phyloP scores from a whole-genome alignment of 2,329 filamentous ascomycete genomes.

The Lachnellula occidentalis region DNA sequence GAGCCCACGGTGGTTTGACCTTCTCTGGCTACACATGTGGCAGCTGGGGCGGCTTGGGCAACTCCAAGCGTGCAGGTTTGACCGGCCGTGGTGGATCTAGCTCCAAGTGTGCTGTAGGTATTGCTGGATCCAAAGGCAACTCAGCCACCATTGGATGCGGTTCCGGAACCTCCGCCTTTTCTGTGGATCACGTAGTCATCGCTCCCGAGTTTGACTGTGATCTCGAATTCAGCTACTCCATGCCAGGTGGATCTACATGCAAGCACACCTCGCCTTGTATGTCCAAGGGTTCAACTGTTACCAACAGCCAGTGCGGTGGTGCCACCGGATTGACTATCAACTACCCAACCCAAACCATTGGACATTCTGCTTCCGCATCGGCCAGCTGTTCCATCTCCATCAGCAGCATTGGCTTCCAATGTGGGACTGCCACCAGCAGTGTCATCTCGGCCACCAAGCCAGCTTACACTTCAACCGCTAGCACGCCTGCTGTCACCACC shows the following conservation, averaged over 20 bases:
- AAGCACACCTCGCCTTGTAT: conserved; percentile 69
- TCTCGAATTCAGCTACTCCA: conserved; percentile 79
- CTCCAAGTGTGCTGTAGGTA: conserved; percentile 57
- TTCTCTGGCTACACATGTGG: conserved; percentile 70
- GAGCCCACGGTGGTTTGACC: conserved; percentile 63
- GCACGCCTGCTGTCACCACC: conserved; percentile 6
- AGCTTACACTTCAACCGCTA: conserved; percentile 15
- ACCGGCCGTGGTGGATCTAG: conserved; percentile 30
- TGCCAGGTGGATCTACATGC: conserved; percentile 78
- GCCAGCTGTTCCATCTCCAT: conserved; percentile 65
- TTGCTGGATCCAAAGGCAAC: conserved; percentile 44
- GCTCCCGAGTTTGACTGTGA: conserved; percentile 69
- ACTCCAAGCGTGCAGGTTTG: conserved; percentile 49
- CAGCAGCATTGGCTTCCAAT: conserved; percentile 72
- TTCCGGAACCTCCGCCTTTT: conserved; percentile 52
- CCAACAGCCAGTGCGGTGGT: conserved; percentile 89
- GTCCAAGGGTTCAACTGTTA: conserved; percentile 60
- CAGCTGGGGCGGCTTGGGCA: conserved; percentile 51
- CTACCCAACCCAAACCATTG: conserved; percentile 42
- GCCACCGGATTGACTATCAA: conserved; percentile 74
- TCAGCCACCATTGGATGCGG: conserved; percentile 52
- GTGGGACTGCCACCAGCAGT: conserved; percentile 36
- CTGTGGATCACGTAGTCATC: conserved; percentile 68
- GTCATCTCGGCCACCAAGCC: conserved; percentile 10
- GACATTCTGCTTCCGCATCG: conserved; percentile 47